Percentiles rank a stretch among this genome's conserved stretches.
Evolutionary conservation across 2,329 filamentous ascomycete genomes (phyloP).

Genomic region (Arthroderma uncinatum): DNA sequence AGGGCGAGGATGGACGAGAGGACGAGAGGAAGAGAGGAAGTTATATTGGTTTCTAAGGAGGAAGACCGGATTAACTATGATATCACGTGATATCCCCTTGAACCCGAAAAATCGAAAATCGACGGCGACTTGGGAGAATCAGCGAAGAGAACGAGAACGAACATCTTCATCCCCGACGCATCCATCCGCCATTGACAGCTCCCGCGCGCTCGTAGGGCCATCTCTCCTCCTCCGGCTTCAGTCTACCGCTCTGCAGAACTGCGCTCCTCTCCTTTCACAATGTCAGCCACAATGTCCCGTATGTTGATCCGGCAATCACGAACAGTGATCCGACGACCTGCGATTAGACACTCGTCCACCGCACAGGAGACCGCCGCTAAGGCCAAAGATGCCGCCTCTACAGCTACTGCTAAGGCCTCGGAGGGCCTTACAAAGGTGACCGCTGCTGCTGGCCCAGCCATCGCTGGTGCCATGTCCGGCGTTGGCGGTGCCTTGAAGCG

Average conservation of each 20-base stretch:
- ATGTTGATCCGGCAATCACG: slow-evolving; percentile 38
- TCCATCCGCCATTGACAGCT: slow-evolving; percentile 30
- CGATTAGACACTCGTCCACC: slow-evolving; percentile 38
- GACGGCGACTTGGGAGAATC: neutral
- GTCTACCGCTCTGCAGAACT: slow-evolving; percentile 5
- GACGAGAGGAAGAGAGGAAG: too few species aligned
- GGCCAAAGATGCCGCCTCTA: slow-evolving; percentile 30
- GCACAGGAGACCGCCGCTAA: slow-evolving; percentile 37
- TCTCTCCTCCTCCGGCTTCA: slow-evolving; percentile 18
- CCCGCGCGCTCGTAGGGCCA: slow-evolving; percentile 23
- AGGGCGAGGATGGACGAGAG: too few species aligned
- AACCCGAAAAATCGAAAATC: neutral
- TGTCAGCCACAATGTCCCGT: slow-evolving; percentile 36
- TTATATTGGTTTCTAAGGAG: too few species aligned
- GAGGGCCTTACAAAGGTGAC: slow-evolving; percentile 74
- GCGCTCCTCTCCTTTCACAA: slow-evolving; percentile 23
- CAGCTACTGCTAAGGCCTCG: slow-evolving; percentile 52
- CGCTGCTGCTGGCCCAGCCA: slow-evolving; percentile 65
- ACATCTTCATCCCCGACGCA: neutral
- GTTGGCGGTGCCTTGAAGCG: slow-evolving; percentile 56
- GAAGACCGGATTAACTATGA: neutral
- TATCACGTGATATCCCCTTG: neutral
- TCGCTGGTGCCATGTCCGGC: slow-evolving; percentile 60
- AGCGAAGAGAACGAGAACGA: neutral
- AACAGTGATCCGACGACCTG: slow-evolving; percentile 36